Evolutionary conservation across 1,284 basidiomycete genomes (phyloP).

Genomic region (Calocybe gambosa): DNA sequence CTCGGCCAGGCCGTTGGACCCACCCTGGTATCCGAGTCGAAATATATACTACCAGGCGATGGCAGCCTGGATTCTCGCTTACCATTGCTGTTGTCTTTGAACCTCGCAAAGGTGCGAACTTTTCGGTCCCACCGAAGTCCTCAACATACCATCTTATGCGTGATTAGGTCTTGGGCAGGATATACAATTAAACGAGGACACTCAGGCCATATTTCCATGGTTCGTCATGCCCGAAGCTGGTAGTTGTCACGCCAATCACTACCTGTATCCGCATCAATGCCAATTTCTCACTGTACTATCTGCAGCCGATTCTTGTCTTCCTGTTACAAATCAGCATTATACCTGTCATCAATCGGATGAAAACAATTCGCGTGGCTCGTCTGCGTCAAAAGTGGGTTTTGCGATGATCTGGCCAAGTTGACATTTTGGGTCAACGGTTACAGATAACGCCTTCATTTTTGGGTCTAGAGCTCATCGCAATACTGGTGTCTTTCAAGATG

Average conservation of each 20-base stretch:
- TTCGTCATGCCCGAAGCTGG: background rate
- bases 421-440: too few species aligned
- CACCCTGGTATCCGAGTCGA: slow-evolving; percentile 2
- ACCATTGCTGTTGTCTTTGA: background rate
- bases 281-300: background rate
- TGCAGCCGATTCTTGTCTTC: too few species aligned
- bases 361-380: too few species aligned
- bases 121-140: background rate
- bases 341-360: too few species aligned
- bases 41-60: background rate
- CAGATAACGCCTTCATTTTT: too few species aligned
- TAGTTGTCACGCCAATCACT: background rate
- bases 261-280: background rate
- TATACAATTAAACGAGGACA: background rate
- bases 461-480: too few species aligned
- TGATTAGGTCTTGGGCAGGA: background rate
- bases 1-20: background rate
- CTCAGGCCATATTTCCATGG: background rate
- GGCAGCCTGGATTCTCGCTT: background rate
- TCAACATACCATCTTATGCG: background rate
- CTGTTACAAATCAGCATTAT: too few species aligned
- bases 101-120: too few species aligned
- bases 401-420: too few species aligned
- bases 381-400: background rate
- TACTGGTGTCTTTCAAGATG: too few species aligned